Conservation (phyloP, 108 stramenopile genomes). For the Phaeodactylum tricornutum region DNA sequence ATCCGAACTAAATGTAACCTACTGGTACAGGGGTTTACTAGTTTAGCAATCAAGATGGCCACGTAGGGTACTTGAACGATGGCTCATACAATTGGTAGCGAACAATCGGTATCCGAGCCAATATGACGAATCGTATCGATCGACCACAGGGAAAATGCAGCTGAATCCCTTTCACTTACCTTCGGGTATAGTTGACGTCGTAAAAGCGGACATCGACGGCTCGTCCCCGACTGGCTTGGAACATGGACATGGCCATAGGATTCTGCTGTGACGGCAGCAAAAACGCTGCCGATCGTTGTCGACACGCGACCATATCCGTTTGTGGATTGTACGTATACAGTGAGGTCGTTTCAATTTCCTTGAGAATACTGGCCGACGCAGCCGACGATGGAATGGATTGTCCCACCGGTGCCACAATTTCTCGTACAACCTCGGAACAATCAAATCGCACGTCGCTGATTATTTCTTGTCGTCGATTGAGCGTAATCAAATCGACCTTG, state of each 20-base stretch:
- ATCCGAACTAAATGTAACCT: too few species aligned
- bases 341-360: conserved; percentile 79
- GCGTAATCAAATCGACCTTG: conserved; percentile 50
- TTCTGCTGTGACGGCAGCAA: conserved; percentile 63
- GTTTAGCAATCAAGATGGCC: too few species aligned
- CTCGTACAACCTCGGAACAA: conserved; percentile 73
- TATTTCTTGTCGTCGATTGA: conserved; percentile 51
- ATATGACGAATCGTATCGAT: too few species aligned
- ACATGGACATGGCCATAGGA: conserved; percentile 57
- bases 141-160: too few species aligned
- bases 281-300: conserved; percentile 67
- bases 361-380: conserved; percentile 28
- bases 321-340: conserved; percentile 31
- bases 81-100: too few species aligned
- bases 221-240: conserved; percentile 55
- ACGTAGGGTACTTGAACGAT: too few species aligned
- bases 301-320: conserved; percentile 39
- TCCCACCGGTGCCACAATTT: conserved; percentile 47
- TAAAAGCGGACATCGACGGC: conserved; percentile 75
- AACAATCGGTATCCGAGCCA: too few species aligned
- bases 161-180: too few species aligned
- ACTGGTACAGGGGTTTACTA: too few species aligned
- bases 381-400: conserved; percentile 6
- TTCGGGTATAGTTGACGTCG: conserved; percentile 60
- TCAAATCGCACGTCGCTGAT: conserved; percentile 27